Evolutionary conservation across 176 grass and related monocot genomes (phyloP), one percentile per base, ranked within the genome.

Genomic region (Dendrocalamus sinicus): DNA sequence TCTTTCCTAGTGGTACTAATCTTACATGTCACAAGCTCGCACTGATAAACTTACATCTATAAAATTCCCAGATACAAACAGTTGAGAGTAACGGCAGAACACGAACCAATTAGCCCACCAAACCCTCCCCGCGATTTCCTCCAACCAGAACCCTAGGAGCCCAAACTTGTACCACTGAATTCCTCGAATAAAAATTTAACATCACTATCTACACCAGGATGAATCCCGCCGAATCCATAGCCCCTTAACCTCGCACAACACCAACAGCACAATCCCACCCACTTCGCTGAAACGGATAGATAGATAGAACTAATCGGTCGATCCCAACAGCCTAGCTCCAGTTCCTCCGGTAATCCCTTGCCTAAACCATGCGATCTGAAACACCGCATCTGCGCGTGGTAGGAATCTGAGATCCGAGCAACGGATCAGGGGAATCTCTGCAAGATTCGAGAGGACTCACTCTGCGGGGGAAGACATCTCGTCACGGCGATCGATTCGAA

Each of bases 391-490:
- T 17, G 43, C 52, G 30, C 61, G 2, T 52, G 11, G 62, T 44
- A 16, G 52, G 62, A 23, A 80, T 60, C 55, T 23, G 44, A 51
- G 40, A 68, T 57, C 39, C 26, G 3, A 72, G 53, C 9, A 26
- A 20, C 23, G 9, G 22, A 48, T 12, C 66, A 32, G 48, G 39
- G 11, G 22, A 35, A 62, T 39, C 32, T 2, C 12, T 44, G 9
- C 1, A 74, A 64, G 55, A 47, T 19, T 75, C 20, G 39, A 86
- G 26, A 69, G 39, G 26, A 90, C 94, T 93, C 77, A 96, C 91
- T 93, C 94, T 41, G 54, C 91, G 17, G 94, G 94, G 32, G 94
- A 89, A 55, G 91, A 91, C 94, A 96, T 96, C 54, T 69, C 73
- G 67, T 63, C 13, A 55, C 70, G 15, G 65, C 55, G 57, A 74